phyloP scores from a whole-genome alignment of 345 rosid species.

The Salix koriyanagi region DNA sequence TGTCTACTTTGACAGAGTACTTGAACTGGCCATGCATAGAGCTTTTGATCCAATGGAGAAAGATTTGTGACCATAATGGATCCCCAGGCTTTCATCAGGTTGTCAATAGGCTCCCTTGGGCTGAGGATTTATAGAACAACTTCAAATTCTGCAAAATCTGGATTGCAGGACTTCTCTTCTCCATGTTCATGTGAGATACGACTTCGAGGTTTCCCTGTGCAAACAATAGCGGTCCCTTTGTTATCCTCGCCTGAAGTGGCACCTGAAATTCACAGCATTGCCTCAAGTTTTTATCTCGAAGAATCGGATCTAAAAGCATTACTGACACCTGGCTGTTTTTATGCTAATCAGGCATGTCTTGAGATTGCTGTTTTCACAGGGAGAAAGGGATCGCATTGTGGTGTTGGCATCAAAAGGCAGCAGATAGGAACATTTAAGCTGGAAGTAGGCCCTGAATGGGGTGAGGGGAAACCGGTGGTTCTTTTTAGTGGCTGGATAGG shows the following conservation, averaged over 20 bases:
- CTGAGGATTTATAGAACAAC: constrained; percentile 57
- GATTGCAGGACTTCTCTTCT: constrained; percentile 43
- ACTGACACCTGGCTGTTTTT: constrained; percentile 74
- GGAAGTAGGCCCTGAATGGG: constrained; percentile 90
- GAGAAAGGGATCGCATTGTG: constrained; percentile 65
- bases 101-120: constrained; percentile 80
- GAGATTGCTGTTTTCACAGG: constrained; percentile 65
- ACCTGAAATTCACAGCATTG: constrained; percentile 68
- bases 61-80: constrained; percentile 65
- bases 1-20: constrained; percentile 22
- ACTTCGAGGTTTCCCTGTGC: constrained; percentile 86
- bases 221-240: constrained; percentile 64
- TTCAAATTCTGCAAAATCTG: constrained; percentile 39
- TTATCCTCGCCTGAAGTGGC: constrained; percentile 64
- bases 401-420: constrained; percentile 72
- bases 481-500: constrained; percentile 89
- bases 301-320: constrained; percentile 82
- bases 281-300: constrained; percentile 87
- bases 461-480: constrained; percentile 62
- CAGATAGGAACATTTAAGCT: constrained; percentile 75
- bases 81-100: constrained; percentile 90
- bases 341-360: constrained; percentile 55
- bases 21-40: constrained; percentile 28
- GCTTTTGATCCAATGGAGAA: constrained; percentile 44
- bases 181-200: constrained; percentile 78